Evolutionary conservation across 2,329 filamentous ascomycete species (phyloP).

Genomic region (Lasiodiplodia sp.): DNA sequence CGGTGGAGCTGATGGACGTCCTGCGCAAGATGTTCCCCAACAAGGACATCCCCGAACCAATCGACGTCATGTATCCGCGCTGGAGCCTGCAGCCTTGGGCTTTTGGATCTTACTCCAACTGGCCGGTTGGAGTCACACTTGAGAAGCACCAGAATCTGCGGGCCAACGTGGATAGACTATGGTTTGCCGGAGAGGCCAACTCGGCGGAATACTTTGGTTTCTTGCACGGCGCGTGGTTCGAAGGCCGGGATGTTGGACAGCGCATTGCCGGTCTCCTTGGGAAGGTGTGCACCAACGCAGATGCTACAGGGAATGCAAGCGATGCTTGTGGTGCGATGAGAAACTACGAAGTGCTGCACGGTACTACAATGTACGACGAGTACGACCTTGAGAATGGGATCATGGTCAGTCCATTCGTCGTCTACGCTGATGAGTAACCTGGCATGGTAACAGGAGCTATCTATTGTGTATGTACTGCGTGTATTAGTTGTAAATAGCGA

Average conservation of each 20-base stretch:
- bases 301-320: constrained; percentile 21
- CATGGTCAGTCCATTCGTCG: constrained; percentile 33
- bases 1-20: constrained; percentile 64
- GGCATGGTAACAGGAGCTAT: background rate
- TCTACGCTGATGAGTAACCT: constrained; percentile 19
- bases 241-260: constrained; percentile 43
- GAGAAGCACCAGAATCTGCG: constrained; percentile 73
- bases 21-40: constrained; percentile 68
- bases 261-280: constrained; percentile 41
- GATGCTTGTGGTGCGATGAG: constrained; percentile 39
- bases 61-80: constrained; percentile 66
- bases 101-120: constrained; percentile 72
- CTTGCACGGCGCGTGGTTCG: constrained; percentile 58
- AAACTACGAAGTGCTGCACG: constrained; percentile 41
- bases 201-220: constrained; percentile 71
- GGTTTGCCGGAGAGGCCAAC: constrained; percentile 71
- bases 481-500: background rate
- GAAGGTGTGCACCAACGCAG: constrained; percentile 35
- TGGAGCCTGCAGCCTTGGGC: constrained; percentile 61
- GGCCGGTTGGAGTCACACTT: constrained; percentile 68
- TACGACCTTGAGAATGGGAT: constrained; percentile 43
- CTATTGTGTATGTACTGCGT: background rate
- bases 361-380: constrained; percentile 40
- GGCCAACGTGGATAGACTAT: constrained; percentile 67
- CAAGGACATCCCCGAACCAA: constrained; percentile 64